Evolutionary conservation across 768 basidiomycete species (phyloP), one percentile per base, ranked within the genome.

Genomic region (Podaxis sp.): DNA sequence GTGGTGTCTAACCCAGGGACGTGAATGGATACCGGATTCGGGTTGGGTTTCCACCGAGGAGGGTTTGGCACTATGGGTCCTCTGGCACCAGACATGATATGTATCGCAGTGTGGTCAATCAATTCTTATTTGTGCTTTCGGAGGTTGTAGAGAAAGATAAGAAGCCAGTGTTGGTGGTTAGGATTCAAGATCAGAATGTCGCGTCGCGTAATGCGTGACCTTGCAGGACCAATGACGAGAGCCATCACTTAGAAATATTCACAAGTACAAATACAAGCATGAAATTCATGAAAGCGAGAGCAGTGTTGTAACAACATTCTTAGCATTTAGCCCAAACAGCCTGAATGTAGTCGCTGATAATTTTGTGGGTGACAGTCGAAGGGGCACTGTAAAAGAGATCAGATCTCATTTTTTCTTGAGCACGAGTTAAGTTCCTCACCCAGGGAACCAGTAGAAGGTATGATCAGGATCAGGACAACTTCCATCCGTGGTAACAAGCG

Each of bases 1-100:
- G 76, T 78, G 0, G 81, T 82, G 66, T 93, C 89, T 38, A 93
- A 77, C 0, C 91, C 91, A 6, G 90, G 87, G 2, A 93, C 77
- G 13, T 76, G 70, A 57, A 93, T 91, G 48, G 80, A 79, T 0
- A 79, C 66, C 16, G 90, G 86, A 70, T 92, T 82, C 4, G 77
- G 63, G 28, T 78, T 84, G 6, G 90, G 89, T 62, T 79, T 76
- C 87, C 89, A 93, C 77, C 87, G 74, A 16, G 81, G 75, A 44
- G 85, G 80, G 68, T 85, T 87, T n/a, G 85, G 83, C 25, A 77
- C 74, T 52, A 90, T 84, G 3, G 68, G 65, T 48, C 62, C 61
- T 47, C 69, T 66, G 18, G 64, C 35, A 71, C 74, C 63, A 72
- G 79, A 47, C 62, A 62, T 65, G 27, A 14, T 55, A 11, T 37